Percentiles rank a stretch among this genome's conserved stretches.
Conservation (phyloP, 2,329 filamentous ascomycete genomes). For the Ophiostoma piceae region DNA sequence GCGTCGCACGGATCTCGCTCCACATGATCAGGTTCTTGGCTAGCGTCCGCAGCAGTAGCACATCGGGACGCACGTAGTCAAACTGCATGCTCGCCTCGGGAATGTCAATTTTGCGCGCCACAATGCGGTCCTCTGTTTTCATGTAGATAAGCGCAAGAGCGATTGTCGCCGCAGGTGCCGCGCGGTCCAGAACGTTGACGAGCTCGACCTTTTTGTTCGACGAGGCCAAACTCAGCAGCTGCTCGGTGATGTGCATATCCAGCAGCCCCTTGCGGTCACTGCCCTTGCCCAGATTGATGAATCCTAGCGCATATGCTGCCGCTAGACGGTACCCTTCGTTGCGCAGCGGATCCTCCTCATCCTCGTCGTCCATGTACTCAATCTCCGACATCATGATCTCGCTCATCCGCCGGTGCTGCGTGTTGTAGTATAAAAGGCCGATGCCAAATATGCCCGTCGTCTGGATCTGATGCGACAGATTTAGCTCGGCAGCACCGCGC, state of each 20-base stretch:
- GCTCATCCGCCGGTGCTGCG: constrained; percentile 95
- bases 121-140: constrained; percentile 84
- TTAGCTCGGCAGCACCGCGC: constrained; percentile 85
- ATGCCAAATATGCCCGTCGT: constrained; percentile 97
- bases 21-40: constrained; percentile 91
- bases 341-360: constrained; percentile 78
- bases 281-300: constrained; percentile 92
- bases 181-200: constrained; percentile 87
- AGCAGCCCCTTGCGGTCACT: constrained; percentile 81
- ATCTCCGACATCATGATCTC: constrained; percentile 99
- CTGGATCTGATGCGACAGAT: constrained; percentile 86
- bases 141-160: constrained; percentile 90
- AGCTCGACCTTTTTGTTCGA: constrained; percentile 86
- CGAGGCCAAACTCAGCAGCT: constrained; percentile 77
- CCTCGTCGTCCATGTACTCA: constrained; percentile 73
- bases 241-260: constrained; percentile 89
- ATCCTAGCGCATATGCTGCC: constrained; percentile 85
- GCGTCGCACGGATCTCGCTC: constrained; percentile 69
- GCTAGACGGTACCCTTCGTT: constrained; percentile 96
- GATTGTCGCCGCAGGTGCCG: constrained; percentile 86
- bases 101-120: constrained; percentile 88
- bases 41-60: constrained; percentile 82
- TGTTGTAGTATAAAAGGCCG: constrained; percentile 86
- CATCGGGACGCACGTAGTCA: constrained; percentile 90
- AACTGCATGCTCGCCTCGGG: constrained; percentile 87